These are phyloP conservation scores for Oryza glaberrima DNA, from an alignment of 176 grass and related monocot species.

Conservation along the genomic window DNA sequence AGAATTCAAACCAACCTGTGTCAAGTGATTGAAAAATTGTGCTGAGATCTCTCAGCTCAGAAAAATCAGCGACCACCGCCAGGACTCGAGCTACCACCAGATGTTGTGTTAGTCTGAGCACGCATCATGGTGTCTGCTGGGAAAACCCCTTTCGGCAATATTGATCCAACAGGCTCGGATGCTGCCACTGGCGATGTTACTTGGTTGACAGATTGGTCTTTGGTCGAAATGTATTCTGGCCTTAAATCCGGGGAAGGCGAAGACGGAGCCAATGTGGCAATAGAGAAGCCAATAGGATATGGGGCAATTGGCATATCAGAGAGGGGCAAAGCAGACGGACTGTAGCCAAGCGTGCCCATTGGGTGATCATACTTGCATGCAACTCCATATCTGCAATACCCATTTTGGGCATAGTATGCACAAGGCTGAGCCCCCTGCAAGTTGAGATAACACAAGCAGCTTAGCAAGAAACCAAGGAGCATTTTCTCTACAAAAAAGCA, in stretches of 20 bases:
- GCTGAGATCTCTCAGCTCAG: constrained; percentile 45
- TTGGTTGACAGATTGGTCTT: constrained; percentile 57
- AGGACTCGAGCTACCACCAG: constrained; percentile 49
- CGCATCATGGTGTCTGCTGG: constrained; percentile 46
- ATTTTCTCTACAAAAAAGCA: neutral
- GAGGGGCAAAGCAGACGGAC: constrained; percentile 61
- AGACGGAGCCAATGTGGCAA: constrained; percentile 61
- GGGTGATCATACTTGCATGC: constrained; percentile 85
- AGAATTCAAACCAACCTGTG: constrained; percentile 42
- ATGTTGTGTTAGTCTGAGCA: constrained; percentile 55
- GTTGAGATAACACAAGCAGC: constrained; percentile 39
- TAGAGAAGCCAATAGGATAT: constrained; percentile 59
- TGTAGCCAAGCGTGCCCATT: constrained; percentile 71
- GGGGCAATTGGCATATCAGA: constrained; percentile 71
- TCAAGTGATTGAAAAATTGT: constrained; percentile 64
- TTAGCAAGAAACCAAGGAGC: constrained; percentile 26
- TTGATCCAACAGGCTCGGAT: constrained; percentile 48
- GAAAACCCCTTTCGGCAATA: constrained; percentile 56
- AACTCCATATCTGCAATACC: constrained; percentile 82
- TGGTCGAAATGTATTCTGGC: constrained; percentile 59
- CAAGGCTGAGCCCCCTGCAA: constrained; percentile 75
- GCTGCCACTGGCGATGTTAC: constrained; percentile 46
- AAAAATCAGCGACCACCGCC: constrained; percentile 56
- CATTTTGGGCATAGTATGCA: constrained; percentile 73
- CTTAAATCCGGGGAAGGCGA: constrained; percentile 65